These are phyloP conservation scores for Cystobasidium slooffiae DNA, from an alignment of 1,284 basidiomycete species.

Conservation along the genomic window DNA sequence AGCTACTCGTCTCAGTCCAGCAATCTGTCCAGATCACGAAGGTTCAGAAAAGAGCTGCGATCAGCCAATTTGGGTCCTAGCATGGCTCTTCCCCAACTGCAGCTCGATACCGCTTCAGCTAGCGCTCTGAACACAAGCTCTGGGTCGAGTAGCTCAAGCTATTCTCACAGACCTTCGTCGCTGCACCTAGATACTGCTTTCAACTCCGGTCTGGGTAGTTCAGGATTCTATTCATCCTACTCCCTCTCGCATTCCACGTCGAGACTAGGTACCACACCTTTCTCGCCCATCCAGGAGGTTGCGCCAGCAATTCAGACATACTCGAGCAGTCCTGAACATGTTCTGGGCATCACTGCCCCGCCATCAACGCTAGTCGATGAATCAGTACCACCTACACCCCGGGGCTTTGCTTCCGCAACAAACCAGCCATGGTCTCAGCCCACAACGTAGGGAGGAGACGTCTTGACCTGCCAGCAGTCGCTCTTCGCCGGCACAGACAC, in stretches of 20 bases:
- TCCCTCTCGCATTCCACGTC: conserved; percentile 34
- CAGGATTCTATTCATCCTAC: not conserved
- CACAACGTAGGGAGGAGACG: not conserved
- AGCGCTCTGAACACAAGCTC: not conserved
- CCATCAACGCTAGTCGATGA: not conserved
- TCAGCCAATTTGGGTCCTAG: conserved; percentile 27
- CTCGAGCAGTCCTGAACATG: conserved; percentile 25
- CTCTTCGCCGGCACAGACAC: no score
- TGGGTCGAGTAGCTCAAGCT: not conserved
- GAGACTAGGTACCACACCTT: conserved; percentile 36
- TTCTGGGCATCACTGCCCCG: not conserved
- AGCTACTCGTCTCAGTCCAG: conserved; percentile 13
- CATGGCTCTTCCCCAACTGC: conserved; percentile 36
- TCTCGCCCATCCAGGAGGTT: conserved; percentile 40
- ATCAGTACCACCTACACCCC: conserved; percentile 8
- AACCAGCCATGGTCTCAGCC: not conserved
- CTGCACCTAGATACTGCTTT: conserved; percentile 6
- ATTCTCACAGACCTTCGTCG: conserved; percentile 1
- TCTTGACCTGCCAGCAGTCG: no score
- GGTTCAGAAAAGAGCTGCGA: conserved; percentile 35
- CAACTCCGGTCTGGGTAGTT: not conserved
- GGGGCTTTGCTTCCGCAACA: not conserved
- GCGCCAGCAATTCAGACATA: not conserved
- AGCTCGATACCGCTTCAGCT: conserved; percentile 28
- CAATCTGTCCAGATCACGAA: conserved; percentile 32